Percentiles rank a stretch among this genome's conserved stretches.
phyloP scores from a whole-genome alignment of 345 rosid species.

The Salix exigua region DNA sequence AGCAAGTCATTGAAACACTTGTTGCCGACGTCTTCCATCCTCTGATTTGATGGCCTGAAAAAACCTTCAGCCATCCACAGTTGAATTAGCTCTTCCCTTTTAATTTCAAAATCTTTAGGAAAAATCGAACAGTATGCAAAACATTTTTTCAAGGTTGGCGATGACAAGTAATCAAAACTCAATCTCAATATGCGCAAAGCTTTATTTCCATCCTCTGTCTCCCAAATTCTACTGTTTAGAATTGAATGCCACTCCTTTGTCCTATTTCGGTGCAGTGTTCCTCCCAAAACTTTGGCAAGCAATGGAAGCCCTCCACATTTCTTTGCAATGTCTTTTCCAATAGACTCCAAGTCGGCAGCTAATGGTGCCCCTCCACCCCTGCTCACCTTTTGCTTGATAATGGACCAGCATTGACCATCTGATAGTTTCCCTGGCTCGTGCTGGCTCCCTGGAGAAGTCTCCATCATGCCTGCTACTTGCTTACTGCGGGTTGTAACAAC shows the following conservation, averaged over 20 bases:
- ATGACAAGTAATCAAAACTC: constrained; percentile 13
- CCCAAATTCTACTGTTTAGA: constrained; percentile 3
- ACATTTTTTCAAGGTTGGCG: constrained; percentile 4
- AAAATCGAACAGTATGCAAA: constrained; percentile 15
- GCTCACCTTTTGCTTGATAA: constrained; percentile 8
- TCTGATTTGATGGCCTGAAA: not conserved
- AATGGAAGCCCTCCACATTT: constrained; percentile 24
- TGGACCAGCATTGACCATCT: constrained; percentile 24
- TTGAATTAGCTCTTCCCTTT: not conserved
- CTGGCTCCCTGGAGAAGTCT: too few relatives aligned
- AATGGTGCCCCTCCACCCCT: not conserved
- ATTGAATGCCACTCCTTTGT: constrained; percentile 7
- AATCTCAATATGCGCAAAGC: constrained; percentile 1
- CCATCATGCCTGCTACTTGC: too few relatives aligned
- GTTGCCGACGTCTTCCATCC: constrained; percentile 12
- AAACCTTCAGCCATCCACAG: constrained; percentile 20
- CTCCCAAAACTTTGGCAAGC: constrained; percentile 6
- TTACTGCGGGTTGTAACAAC: too few relatives aligned
- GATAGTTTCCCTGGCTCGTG: too few relatives aligned
- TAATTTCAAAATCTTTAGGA: not conserved
- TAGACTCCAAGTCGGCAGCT: not conserved
- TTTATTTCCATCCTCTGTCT: not conserved
- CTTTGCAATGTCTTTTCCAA: constrained; percentile 17
- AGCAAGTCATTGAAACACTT: constrained; percentile 19
- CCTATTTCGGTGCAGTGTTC: not conserved